Evolutionary conservation across 23 red algal species (phyloP).

Genomic region (Chondrus crispus): DNA sequence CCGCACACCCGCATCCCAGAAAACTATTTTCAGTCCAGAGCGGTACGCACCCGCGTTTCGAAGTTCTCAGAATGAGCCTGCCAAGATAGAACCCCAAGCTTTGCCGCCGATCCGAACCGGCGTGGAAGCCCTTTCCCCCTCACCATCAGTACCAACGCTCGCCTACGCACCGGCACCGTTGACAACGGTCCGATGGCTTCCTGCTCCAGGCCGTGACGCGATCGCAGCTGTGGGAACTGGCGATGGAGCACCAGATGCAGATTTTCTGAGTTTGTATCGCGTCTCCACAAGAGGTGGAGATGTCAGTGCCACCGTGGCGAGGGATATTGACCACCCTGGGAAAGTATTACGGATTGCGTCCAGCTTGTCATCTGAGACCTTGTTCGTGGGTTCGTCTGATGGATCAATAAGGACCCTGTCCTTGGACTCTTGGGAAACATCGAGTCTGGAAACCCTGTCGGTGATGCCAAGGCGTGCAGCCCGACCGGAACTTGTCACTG

Average conservation of each 20-base stretch:
- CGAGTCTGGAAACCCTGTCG: neutral
- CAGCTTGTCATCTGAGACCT: no score
- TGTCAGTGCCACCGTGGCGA: neutral
- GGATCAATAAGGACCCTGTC: neutral
- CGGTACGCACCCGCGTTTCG: slow-evolving; percentile 24
- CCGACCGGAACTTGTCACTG: slow-evolving; percentile 7
- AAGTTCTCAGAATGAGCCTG: neutral
- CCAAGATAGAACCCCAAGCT: neutral
- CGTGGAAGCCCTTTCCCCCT: neutral
- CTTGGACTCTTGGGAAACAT: neutral
- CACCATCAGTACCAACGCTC: neutral
- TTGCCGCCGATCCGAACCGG: neutral
- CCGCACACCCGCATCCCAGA: neutral
- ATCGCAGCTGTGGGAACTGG: slow-evolving; percentile 30
- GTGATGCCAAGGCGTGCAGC: slow-evolving; percentile 17
- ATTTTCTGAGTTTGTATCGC: slow-evolving; percentile 25
- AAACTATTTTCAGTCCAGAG: neutral
- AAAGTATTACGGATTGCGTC: slow-evolving; percentile 38
- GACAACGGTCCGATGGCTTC: slow-evolving; percentile 52
- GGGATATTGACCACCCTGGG: slow-evolving; percentile 29
- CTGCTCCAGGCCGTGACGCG: neutral
- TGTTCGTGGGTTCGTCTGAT: neutral
- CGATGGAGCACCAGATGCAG: slow-evolving; percentile 11
- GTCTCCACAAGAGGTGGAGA: neutral
- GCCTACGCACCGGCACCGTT: neutral